A percentile compares a stretch with the other conserved stretches of the same genome.
Conservation (phyloP, 441 rosid species). For the Erodium texanum region DNA sequence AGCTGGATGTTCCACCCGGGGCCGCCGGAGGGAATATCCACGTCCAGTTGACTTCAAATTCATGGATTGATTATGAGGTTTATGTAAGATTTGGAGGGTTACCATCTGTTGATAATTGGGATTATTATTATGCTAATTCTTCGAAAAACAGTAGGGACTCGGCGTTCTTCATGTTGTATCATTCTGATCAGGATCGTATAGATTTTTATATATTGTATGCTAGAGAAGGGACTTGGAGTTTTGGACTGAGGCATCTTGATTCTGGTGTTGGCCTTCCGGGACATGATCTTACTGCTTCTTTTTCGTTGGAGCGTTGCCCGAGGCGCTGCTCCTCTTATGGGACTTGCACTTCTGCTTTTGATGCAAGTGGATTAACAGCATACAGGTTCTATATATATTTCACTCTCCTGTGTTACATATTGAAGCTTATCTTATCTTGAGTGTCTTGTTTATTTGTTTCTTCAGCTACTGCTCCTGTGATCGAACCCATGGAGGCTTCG, state of each 20-base stretch:
- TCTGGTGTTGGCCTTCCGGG: constrained; percentile 22
- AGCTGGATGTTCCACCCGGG: constrained; percentile 64
- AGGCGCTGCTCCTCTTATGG: constrained; percentile 78
- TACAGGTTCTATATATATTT: constrained; percentile 51
- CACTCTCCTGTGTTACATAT: not conserved
- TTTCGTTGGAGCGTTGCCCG: constrained; percentile 90
- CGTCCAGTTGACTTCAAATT: constrained; percentile 45
- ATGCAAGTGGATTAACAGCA: constrained; percentile 83
- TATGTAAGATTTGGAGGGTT: constrained; percentile 71
- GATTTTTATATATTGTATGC: constrained; percentile 72
- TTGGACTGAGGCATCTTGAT: constrained; percentile 57
- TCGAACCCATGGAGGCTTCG: constrained; percentile 90
- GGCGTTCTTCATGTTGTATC: constrained; percentile 45
- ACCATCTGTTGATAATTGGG: constrained; percentile 61
- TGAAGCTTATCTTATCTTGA: constrained; percentile 6
- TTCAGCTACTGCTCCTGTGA: constrained; percentile 87
- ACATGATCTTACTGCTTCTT: constrained; percentile 50
- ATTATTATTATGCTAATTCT: constrained; percentile 65
- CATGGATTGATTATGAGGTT: constrained; percentile 49
- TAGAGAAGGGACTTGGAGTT: constrained; percentile 77
- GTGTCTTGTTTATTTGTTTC: constrained; percentile 13
- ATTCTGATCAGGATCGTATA: constrained; percentile 54
- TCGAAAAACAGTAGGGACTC: constrained; percentile 48
- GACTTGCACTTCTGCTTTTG: constrained; percentile 60
- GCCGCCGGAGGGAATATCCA: constrained; percentile 92